Evolutionary conservation across 2,329 filamentous ascomycete genomes (phyloP).

Genomic region (Balansia obtecta): DNA sequence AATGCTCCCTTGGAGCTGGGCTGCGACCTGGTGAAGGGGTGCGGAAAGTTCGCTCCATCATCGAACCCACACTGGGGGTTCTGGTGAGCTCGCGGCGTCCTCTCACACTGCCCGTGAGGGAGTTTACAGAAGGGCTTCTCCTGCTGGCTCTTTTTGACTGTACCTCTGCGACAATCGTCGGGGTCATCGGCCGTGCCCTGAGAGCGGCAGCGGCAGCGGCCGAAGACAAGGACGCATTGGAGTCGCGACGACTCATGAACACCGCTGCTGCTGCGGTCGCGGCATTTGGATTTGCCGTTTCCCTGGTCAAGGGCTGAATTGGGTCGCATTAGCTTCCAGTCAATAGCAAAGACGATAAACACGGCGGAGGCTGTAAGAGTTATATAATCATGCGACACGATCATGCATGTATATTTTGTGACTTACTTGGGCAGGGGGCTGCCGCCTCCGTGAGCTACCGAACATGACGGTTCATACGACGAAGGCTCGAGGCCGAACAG

Average conservation of each 20-base stretch:
- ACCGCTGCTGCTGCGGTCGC: slow-evolving; percentile 72
- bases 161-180: slow-evolving; percentile 67
- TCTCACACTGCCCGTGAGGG: slow-evolving; percentile 39
- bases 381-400: background rate
- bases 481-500: background rate
- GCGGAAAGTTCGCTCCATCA: slow-evolving; percentile 82
- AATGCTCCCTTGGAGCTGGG: slow-evolving; percentile 25
- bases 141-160: slow-evolving; percentile 78
- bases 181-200: slow-evolving; percentile 62
- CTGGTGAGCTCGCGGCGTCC: slow-evolving; percentile 41
- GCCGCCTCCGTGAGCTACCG: slow-evolving; percentile 35
- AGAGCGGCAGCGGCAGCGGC: slow-evolving; percentile 81
- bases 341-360: no score
- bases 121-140: slow-evolving; percentile 60
- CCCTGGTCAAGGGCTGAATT: slow-evolving; percentile 46
- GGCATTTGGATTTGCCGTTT: slow-evolving; percentile 58
- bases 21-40: slow-evolving; percentile 51
- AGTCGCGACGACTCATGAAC: slow-evolving; percentile 53
- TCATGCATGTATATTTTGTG: background rate
- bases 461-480: slow-evolving; percentile 28
- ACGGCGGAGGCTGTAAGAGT: background rate
- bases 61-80: slow-evolving; percentile 61
- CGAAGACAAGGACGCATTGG: slow-evolving; percentile 58
- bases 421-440: slow-evolving; percentile 36
- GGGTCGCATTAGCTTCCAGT: background rate